These are phyloP conservation scores for Elsinoe perseae DNA, from an alignment of 2,329 filamentous ascomycete species.

Conservation along the genomic window DNA sequence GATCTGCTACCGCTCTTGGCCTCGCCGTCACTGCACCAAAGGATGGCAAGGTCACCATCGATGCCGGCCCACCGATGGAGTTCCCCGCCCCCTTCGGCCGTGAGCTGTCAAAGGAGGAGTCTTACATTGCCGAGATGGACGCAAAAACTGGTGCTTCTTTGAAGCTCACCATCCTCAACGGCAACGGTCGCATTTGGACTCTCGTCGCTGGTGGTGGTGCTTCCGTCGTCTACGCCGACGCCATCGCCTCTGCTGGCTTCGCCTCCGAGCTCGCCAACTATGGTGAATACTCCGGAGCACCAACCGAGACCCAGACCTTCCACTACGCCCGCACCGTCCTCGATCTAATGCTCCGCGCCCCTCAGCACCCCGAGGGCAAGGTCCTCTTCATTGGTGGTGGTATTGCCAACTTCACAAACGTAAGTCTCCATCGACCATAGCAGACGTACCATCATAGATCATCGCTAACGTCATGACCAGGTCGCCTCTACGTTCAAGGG, in stretches of 20 bases:
- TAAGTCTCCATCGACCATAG: slow-evolving; percentile 26
- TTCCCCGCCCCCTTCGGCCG: slow-evolving; percentile 98
- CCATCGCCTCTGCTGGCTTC: slow-evolving; percentile 93
- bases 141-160: slow-evolving; percentile 98
- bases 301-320: slow-evolving; percentile 97
- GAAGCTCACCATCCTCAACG: slow-evolving; percentile 94
- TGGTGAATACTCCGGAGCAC: slow-evolving; percentile 98
- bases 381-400: slow-evolving; percentile 98
- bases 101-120: slow-evolving; percentile 97
- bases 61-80: slow-evolving; percentile 95
- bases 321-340: slow-evolving; percentile 97
- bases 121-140: slow-evolving; percentile 96
- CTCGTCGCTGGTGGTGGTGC: slow-evolving; percentile 98
- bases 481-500: slow-evolving; percentile 98
- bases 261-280: slow-evolving; percentile 98
- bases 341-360: slow-evolving; percentile 93
- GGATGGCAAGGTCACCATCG: slow-evolving; percentile 76
- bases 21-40: slow-evolving; percentile 55
- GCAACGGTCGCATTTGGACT: slow-evolving; percentile 90
- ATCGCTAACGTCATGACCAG: slow-evolving; percentile 22
- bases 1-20: slow-evolving; percentile 80
- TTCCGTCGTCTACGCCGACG: slow-evolving; percentile 97
- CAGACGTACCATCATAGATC: not conserved
- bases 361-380: slow-evolving; percentile 80
- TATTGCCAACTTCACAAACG: slow-evolving; percentile 99